Base-by-base conservation (phyloP, 2,329 filamentous ascomycete species). In the Diplodia corticola region DNA sequence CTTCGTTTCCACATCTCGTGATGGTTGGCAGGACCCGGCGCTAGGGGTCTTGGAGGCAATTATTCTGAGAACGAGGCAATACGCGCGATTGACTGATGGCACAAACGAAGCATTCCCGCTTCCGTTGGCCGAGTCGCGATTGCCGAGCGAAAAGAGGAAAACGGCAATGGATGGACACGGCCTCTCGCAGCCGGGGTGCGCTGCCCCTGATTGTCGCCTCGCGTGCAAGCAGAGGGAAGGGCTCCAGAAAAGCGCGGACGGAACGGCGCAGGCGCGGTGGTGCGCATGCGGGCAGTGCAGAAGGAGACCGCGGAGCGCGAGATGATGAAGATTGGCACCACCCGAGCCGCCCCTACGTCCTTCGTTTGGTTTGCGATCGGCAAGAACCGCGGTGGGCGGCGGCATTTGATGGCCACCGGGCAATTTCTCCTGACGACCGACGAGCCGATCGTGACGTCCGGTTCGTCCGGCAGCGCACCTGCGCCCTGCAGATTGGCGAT, bases 121-220 rank as follows among this genome's bases (percentile, higher is more conserved):
- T 15, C 17, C 22, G 26, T 22, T 28, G 24, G 15, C 12, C 40
- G 55, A 46, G 55, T 26, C 55, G 33, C 55, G 55, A 60, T 46
- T 44, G 22, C 37, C 44, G 57, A 61, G 15, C 40, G 44, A 20
- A 59, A 30, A 35, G 51, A 37, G 51, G n/a, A 37, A 37, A 44
- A 35, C 26, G 44, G 26, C 24, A 49, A 61, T 28, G 40, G 57
- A 61, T 44, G 57, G 26, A 26, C 57, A 35, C 35, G 44, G 40
- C n/a, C 40, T 12, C 55, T 46, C 40, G 40, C 5, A 22, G 20
- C 44, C 13, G 33, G 30, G 40, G 15, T n/a, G n/a, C 22, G 5
- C 7, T 46, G 57, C 57, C 57, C 57, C 57, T 61, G 57, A 61
- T 49, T 61, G 57, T 35, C 57, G 28, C 28, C 30, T 61, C 57